These are phyloP conservation scores for Salvia sclarea DNA, from an alignment of 305 asterid genomes.

Conservation along the genomic window DNA sequence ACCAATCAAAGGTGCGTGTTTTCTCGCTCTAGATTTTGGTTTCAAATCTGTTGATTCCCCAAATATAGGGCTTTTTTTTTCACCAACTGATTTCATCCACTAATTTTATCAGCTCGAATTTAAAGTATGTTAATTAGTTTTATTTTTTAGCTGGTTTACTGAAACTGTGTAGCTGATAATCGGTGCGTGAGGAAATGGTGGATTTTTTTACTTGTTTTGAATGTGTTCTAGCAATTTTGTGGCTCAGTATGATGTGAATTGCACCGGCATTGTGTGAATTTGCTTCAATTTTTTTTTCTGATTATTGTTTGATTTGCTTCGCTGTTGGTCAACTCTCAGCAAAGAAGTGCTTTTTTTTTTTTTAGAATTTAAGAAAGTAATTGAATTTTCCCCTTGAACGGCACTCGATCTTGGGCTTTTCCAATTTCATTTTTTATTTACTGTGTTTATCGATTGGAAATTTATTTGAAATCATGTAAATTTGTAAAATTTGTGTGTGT, in stretches of 20 bases:
- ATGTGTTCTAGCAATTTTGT: conserved; percentile 30
- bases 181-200: conserved; percentile 22
- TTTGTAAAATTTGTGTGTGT: neutral
- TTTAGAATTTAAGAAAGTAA: neutral
- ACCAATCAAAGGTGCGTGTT: conserved; percentile 35
- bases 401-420: neutral
- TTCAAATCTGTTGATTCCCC: conserved; percentile 44
- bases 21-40: conserved; percentile 35
- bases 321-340: conserved; percentile 23
- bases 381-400: neutral
- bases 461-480: neutral
- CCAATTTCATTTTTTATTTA: neutral
- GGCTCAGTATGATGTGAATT: conserved; percentile 19
- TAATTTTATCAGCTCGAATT: conserved; percentile 15
- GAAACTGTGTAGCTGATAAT: neutral
- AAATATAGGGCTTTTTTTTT: conserved; percentile 34
- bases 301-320: conserved; percentile 26
- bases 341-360: conserved; percentile 1
- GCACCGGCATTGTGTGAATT: conserved; percentile 33
- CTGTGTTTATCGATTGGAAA: conserved; percentile 4
- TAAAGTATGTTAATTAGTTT: neutral
- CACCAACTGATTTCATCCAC: conserved; percentile 14
- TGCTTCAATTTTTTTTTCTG: neutral
- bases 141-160: conserved; percentile 23
- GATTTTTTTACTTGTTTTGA: neutral